phyloP scores from a whole-genome alignment of 208 protist species.

The Leishmania turanica region DNA sequence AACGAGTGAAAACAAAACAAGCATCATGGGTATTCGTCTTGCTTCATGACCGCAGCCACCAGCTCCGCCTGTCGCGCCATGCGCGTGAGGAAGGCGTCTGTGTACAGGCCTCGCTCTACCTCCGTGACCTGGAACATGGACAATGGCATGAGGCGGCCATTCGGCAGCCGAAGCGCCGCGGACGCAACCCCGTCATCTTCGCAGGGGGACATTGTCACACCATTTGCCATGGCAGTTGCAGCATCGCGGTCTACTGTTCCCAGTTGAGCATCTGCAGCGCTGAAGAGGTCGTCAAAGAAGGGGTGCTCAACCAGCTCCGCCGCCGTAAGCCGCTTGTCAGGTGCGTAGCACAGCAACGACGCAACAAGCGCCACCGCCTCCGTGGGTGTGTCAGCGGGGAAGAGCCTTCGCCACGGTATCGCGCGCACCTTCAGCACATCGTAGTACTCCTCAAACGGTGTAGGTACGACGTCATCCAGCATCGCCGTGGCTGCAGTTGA shows the following conservation, averaged over 20 bases:
- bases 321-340: slow-evolving; percentile 95
- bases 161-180: slow-evolving; percentile 40
- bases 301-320: slow-evolving; percentile 97
- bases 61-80: slow-evolving; percentile 35
- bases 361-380: slow-evolving; percentile 97
- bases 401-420: slow-evolving; percentile 94
- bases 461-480: slow-evolving; percentile 13
- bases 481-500: slow-evolving; percentile 3
- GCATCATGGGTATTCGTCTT: background rate
- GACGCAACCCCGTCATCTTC: background rate
- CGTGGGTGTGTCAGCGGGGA: slow-evolving; percentile 69
- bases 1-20: background rate
- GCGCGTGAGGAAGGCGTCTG: slow-evolving; percentile 28
- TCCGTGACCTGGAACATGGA: slow-evolving; percentile 70
- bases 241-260: background rate
- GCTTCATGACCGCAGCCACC: slow-evolving; percentile 13
- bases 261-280: slow-evolving; percentile 32
- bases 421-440: slow-evolving; percentile 97
- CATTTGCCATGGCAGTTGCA: slow-evolving; percentile 1
- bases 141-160: slow-evolving; percentile 52
- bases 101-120: slow-evolving; percentile 40
- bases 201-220: no score
- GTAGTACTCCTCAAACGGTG: slow-evolving; percentile 64
- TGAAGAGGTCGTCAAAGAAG: slow-evolving; percentile 96
- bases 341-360: slow-evolving; percentile 95